A percentile compares a stretch with the other conserved stretches of the same genome.
These are phyloP conservation scores for Cladobotryum mycophilum DNA, from an alignment of 2,329 filamentous ascomycete species.

Conservation along the genomic window DNA sequence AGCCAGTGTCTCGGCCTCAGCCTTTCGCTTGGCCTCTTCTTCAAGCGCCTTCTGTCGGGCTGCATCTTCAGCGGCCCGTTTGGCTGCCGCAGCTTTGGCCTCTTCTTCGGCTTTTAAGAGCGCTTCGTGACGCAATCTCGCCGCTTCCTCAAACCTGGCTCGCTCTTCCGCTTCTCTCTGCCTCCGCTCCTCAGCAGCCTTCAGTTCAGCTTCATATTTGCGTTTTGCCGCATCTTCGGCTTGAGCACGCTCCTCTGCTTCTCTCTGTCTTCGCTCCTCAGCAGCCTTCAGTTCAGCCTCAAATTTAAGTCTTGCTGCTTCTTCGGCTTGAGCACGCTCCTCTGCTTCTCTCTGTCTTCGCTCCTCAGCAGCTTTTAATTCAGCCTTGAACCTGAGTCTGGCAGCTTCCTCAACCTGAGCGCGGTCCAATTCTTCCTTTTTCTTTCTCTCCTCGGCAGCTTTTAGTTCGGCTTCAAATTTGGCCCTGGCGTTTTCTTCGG, in stretches of 20 bases:
- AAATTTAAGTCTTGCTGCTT: slow-evolving; percentile 36
- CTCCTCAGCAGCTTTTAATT: slow-evolving; percentile 37
- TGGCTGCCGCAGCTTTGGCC: slow-evolving; percentile 35
- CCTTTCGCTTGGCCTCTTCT: slow-evolving; percentile 32
- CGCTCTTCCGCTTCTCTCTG: slow-evolving; percentile 34
- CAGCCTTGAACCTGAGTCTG: slow-evolving; percentile 32
- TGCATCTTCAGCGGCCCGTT: slow-evolving; percentile 37
- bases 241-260: slow-evolving; percentile 36
- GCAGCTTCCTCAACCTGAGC: slow-evolving; percentile 35
- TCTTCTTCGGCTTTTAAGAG: slow-evolving; percentile 37
- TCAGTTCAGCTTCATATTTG: slow-evolving; percentile 34
- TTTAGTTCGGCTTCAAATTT: slow-evolving; percentile 35
- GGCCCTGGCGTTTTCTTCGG: slow-evolving; percentile 30
- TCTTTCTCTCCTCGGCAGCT: slow-evolving; percentile 37
- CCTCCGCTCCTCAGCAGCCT: slow-evolving; percentile 35
- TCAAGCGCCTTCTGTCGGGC: slow-evolving; percentile 33
- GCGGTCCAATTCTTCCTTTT: slow-evolving; percentile 32
- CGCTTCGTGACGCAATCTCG: slow-evolving; percentile 35
- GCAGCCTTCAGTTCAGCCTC: slow-evolving; percentile 38
- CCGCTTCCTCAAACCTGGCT: slow-evolving; percentile 42
- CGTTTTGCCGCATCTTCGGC: slow-evolving; percentile 31
- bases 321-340: slow-evolving; percentile 38
- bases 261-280: slow-evolving; percentile 27
- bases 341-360: slow-evolving; percentile 34
- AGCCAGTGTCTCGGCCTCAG: slow-evolving; percentile 33